Conservation (phyloP, 208 protist species). For the Jaenimonas drosophilae region DNA sequence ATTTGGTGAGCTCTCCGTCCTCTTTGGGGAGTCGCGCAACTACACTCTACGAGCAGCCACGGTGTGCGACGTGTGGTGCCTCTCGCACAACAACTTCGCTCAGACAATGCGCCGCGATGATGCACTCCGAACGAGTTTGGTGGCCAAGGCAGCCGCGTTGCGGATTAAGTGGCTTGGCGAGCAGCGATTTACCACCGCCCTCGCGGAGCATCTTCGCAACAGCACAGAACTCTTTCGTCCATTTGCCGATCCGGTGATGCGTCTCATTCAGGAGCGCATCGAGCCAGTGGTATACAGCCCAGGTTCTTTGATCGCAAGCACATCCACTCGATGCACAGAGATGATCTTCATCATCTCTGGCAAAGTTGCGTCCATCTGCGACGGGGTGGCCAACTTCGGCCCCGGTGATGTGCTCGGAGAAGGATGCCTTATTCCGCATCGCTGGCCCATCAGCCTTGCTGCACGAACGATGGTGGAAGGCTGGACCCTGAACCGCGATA, state of each 20-base stretch:
- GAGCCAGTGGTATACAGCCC: constrained; percentile 75
- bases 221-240: constrained; percentile 51
- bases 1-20: constrained; percentile 78
- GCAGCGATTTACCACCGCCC: constrained; percentile 56
- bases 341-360: constrained; percentile 75
- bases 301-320: constrained; percentile 61
- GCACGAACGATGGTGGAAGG: constrained; percentile 82
- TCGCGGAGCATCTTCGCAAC: constrained; percentile 54
- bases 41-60: constrained; percentile 56
- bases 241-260: constrained; percentile 45
- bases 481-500: constrained; percentile 55
- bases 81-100: constrained; percentile 51
- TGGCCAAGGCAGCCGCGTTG: constrained; percentile 72
- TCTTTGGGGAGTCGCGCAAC: constrained; percentile 72
- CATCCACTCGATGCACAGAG: constrained; percentile 43
- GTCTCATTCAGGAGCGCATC: constrained; percentile 74
- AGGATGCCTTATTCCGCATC: constrained; percentile 64
- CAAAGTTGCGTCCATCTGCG: constrained; percentile 37
- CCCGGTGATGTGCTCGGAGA: constrained; percentile 69
- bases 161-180: constrained; percentile 76
- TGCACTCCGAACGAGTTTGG: constrained; percentile 33
- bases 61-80: constrained; percentile 75
- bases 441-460: constrained; percentile 67
- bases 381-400: constrained; percentile 59
- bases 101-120: constrained; percentile 56